A percentile compares a stretch with the other conserved stretches of the same genome.
phyloP scores from a whole-genome alignment of 805 yeast species.

The Wickerhamiella australiensis region DNA sequence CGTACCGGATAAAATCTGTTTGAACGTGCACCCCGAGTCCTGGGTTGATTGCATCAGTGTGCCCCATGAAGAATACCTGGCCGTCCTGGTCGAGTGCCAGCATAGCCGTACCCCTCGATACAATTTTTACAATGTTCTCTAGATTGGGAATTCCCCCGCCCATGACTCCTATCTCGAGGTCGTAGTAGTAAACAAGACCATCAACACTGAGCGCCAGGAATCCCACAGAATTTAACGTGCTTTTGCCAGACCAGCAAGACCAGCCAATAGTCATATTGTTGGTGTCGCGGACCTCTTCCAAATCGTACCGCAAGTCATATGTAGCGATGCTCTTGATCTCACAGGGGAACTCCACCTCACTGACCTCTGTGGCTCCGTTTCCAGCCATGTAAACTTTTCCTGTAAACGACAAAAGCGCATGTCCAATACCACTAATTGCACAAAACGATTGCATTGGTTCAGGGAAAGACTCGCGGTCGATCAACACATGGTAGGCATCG shows the following conservation, averaged over 20 bases:
- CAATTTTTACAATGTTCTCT: neutral
- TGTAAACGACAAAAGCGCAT: neutral
- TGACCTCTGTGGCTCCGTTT: neutral
- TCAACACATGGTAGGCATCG: neutral
- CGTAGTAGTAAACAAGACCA: neutral
- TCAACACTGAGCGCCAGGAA: neutral
- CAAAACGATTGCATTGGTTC: neutral
- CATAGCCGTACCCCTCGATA: neutral
- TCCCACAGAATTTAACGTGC: neutral
- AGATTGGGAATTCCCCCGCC: neutral
- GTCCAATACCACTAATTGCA: neutral
- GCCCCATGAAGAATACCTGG: neutral
- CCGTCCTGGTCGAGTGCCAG: slow-evolving; percentile 2
- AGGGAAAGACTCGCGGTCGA: neutral
- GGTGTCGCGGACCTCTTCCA: neutral
- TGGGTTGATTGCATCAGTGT: no score
- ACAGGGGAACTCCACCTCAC: neutral
- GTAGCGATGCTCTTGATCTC: neutral
- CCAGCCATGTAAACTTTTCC: neutral
- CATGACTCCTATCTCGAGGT: neutral
- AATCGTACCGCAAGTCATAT: neutral
- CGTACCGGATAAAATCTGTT: neutral
- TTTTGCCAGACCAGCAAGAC: neutral
- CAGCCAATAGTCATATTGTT: neutral
- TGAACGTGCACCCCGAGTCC: neutral